Conservation (phyloP, 148 eudicot genomes). For the Rhododendron molle region DNA sequence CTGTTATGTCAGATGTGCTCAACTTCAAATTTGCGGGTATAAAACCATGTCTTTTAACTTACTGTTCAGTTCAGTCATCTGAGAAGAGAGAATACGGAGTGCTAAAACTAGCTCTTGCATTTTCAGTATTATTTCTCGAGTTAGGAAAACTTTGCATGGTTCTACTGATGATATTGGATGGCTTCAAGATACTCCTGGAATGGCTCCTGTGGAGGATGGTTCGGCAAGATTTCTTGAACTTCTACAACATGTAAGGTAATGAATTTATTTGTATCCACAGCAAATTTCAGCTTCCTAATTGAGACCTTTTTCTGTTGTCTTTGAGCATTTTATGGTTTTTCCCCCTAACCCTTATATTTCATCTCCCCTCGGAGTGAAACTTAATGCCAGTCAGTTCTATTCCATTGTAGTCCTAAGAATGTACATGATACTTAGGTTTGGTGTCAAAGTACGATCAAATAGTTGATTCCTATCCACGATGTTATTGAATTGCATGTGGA, state of each 20-base stretch:
- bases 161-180: conserved; percentile 94
- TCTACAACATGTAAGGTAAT: conserved; percentile 61
- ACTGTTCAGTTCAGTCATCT: neutral
- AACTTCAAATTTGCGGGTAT: conserved; percentile 45
- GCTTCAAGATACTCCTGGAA: conserved; percentile 64
- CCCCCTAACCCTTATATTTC: too few relatives aligned
- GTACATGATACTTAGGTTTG: neutral
- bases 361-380: too few relatives aligned
- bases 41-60: neutral
- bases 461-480: neutral
- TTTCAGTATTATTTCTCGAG: conserved; percentile 52
- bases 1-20: conserved; percentile 28
- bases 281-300: neutral
- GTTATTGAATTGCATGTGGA: neutral
- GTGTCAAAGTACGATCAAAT: neutral
- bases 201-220: conserved; percentile 79
- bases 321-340: neutral
- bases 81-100: neutral
- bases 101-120: conserved; percentile 2
- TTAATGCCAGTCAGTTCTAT: too few relatives aligned
- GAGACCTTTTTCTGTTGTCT: neutral
- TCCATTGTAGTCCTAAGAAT: neutral
- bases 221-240: conserved; percentile 75
- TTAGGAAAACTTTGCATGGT: conserved; percentile 56
- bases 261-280: neutral